Evolutionary conservation across 192 early-diverging fungal species (phyloP).

Genomic region (Borealophlyctis nickersoniae): DNA sequence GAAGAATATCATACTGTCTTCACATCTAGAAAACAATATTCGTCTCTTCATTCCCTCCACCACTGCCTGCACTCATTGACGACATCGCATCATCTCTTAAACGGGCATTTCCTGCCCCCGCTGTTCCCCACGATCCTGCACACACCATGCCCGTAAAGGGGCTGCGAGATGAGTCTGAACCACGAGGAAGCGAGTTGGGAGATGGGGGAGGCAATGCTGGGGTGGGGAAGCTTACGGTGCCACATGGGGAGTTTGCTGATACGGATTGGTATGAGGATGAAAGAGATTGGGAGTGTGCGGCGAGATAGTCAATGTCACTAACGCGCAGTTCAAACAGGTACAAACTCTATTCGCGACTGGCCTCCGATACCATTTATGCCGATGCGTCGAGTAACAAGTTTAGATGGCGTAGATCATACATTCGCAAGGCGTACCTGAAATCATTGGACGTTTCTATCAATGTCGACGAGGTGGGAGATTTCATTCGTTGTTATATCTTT

Average conservation of each 20-base stretch:
- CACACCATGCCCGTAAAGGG: too few species aligned
- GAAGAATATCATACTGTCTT: too few species aligned
- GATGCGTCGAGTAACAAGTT: conserved; percentile 32
- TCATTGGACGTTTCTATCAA: conserved; percentile 29
- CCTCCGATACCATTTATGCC: conserved; percentile 33
- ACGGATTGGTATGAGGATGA: not conserved
- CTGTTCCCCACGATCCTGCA: too few species aligned
- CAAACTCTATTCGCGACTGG: conserved; percentile 24
- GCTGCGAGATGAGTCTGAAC: too few species aligned
- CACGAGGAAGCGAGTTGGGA: too few species aligned
- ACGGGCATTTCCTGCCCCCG: too few species aligned
- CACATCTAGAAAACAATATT: too few species aligned
- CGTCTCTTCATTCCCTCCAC: too few species aligned
- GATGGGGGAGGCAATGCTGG: conserved; percentile 7
- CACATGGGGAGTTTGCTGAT: conserved; percentile 30
- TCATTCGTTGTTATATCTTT: too few species aligned
- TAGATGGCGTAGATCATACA: conserved; percentile 43
- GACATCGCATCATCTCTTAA: too few species aligned
- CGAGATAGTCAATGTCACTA: not conserved
- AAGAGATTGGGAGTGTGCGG: conserved; percentile 10
- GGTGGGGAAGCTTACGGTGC: conserved; percentile 18
- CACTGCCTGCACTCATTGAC: too few species aligned
- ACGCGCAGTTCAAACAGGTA: too few species aligned
- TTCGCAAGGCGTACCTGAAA: conserved; percentile 33
- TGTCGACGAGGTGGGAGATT: conserved; percentile 32